Percentiles rank a stretch among this genome's conserved stretches.
Conservation (phyloP, 228 moss, liverwort and hornwort species). For the Sphagnum fallax region DNA sequence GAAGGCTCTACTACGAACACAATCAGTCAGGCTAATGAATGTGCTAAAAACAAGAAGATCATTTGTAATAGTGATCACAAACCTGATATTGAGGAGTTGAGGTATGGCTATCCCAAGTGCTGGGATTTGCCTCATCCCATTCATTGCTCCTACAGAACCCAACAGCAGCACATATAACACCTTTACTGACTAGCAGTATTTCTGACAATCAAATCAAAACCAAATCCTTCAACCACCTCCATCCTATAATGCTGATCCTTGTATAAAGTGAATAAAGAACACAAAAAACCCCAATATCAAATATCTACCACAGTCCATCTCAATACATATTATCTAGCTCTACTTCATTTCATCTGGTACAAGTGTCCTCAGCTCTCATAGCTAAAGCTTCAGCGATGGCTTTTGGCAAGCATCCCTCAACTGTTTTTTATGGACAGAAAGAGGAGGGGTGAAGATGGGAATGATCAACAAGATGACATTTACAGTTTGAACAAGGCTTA, state of each 20-base stretch:
- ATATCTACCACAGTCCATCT: no score
- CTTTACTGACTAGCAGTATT: no score
- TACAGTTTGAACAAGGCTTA: background rate
- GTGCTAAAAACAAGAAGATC: no score
- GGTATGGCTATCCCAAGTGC: slow-evolving; percentile 70
- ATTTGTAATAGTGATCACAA: background rate
- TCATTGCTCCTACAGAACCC: slow-evolving; percentile 43
- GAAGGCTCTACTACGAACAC: no score
- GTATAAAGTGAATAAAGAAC: no score
- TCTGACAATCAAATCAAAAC: no score
- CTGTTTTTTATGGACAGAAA: no score
- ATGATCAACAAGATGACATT: no score
- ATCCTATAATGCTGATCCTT: no score
- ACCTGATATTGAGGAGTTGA: slow-evolving; percentile 82
- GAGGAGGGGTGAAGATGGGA: background rate
- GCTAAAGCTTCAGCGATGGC: slow-evolving; percentile 28
- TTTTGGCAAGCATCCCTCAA: slow-evolving; percentile 11
- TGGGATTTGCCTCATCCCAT: slow-evolving; percentile 93
- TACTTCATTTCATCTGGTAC: background rate
- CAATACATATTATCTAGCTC: background rate
- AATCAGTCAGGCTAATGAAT: no score
- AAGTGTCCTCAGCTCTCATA: slow-evolving; percentile 21
- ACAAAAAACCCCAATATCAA: no score
- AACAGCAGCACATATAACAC: background rate
- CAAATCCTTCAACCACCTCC: no score